A percentile compares a stretch with the other conserved stretches of the same genome.
Evolutionary conservation across 306 rosid genomes (phyloP).

Genomic region (Castanea sativa): DNA sequence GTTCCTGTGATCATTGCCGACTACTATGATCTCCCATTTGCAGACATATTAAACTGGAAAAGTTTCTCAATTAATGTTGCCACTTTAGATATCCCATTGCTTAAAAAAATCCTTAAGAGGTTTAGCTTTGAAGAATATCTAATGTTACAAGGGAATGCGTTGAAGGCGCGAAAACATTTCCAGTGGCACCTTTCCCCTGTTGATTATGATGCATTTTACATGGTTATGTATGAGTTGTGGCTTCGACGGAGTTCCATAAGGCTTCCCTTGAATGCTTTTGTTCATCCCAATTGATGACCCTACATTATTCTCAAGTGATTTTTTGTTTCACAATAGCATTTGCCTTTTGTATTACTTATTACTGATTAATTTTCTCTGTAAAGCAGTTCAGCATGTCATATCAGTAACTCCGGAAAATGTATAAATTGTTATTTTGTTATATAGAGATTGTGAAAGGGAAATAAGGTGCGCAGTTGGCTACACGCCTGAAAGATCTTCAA

Average conservation of each 20-base stretch:
- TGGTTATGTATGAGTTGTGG: slow-evolving; percentile 90
- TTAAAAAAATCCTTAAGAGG: slow-evolving; percentile 58
- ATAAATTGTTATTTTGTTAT: not conserved
- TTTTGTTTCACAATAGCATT: not conserved
- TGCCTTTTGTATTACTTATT: not conserved
- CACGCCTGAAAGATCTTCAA: too few species aligned
- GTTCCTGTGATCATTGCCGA: slow-evolving; percentile 78
- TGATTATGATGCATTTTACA: slow-evolving; percentile 72
- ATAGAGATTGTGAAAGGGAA: too few species aligned
- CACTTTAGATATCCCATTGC: slow-evolving; percentile 59
- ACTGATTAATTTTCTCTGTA: not conserved
- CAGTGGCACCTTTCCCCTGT: slow-evolving; percentile 70
- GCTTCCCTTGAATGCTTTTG: slow-evolving; percentile 18
- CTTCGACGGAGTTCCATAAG: slow-evolving; percentile 63
- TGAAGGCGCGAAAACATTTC: slow-evolving; percentile 73
- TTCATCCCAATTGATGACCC: not conserved
- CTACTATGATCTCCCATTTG: slow-evolving; percentile 81
- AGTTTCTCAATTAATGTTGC: slow-evolving; percentile 58
- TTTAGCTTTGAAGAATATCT: slow-evolving; percentile 45
- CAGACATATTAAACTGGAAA: slow-evolving; percentile 70
- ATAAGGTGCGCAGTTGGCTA: too few species aligned
- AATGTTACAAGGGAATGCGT: slow-evolving; percentile 48
- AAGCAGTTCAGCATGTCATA: not conserved
- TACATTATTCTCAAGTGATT: not conserved
- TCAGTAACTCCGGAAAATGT: not conserved